These are phyloP conservation scores for Calonectria honghensis DNA, from an alignment of 2,329 filamentous ascomycete genomes.

Conservation along the genomic window DNA sequence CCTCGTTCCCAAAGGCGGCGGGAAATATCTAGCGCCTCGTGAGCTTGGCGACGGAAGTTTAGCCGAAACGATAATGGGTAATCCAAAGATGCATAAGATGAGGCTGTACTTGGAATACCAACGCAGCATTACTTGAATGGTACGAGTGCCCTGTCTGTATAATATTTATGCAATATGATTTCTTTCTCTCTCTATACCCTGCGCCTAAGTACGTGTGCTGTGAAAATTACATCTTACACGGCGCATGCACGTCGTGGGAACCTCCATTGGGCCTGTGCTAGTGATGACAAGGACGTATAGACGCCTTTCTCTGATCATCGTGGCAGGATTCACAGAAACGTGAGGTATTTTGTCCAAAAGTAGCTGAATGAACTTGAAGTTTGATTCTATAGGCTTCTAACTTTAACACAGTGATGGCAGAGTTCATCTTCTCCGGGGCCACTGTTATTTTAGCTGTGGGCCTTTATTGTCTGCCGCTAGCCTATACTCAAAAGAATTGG, in stretches of 20 bases:
- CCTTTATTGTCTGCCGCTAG: too few relatives aligned
- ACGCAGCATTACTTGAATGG: background rate
- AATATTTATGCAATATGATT: background rate
- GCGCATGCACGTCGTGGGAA: background rate
- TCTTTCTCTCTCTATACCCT: background rate
- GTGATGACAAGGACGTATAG: background rate
- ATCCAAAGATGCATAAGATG: slow-evolving; percentile 12
- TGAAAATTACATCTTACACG: background rate
- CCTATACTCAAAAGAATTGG: too few relatives aligned
- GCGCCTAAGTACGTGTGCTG: background rate
- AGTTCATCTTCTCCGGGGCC: too few relatives aligned
- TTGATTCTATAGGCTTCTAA: too few relatives aligned
- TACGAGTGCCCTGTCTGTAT: background rate
- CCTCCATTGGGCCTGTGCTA: background rate
- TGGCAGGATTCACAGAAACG: background rate
- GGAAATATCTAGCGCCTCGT: background rate
- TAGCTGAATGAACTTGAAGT: too few relatives aligned
- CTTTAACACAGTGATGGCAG: too few relatives aligned
- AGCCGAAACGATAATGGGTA: slow-evolving; percentile 9
- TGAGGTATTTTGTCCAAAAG: too few relatives aligned
- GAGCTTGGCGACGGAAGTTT: background rate
- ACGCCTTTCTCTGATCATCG: background rate
- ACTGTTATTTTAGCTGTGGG: too few relatives aligned
- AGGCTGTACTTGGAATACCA: slow-evolving; percentile 3
- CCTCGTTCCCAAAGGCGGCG: background rate